Base-by-base conservation (phyloP, 202 grass and related monocot genomes). In the Panicum virgatum region DNA sequence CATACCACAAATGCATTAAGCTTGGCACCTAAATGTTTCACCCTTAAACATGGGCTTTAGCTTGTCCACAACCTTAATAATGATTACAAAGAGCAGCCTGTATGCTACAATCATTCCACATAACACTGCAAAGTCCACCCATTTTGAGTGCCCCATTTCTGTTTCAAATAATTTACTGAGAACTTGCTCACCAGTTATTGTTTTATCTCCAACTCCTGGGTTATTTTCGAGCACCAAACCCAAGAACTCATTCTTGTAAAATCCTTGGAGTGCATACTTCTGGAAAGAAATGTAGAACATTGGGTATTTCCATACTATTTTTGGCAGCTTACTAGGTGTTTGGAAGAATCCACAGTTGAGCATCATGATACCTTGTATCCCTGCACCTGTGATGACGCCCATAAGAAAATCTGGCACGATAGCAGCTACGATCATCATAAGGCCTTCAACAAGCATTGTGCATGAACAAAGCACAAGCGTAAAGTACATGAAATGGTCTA, bases 321-420 rank as follows among this genome's bases (percentile, higher is more conserved):
- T 86, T 10, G 88, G 83, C 9, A 90, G 65, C 9, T 60, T 74
- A 44, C 46, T 51, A 0, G 83, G 88, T 6, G 86, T 37, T 8
- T 80, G 88, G 37, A 86, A 90, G 57, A 89, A 89, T 29, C 88
- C 83, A 23, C 78, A 68, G 14, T 60, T 86, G 1, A 90, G 72
- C 7, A 90, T 67, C 78, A 88, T 78, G 23, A 88, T 1, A 12
- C 73, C 86, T 52, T 88, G 88, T 53, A 90, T 74, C 7, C 88
- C 88, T 16, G 88, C 83, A 0, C 88, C 88, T 4, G 66, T 82
- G 58, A 89, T 81, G 43, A 86, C 82, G 11, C 87, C 87, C 87
- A 89, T 89, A 2, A 89, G 77, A 59, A 82, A 90, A 51, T 90
- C 79, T 23, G 78, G 83, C 7, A 88, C 73, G 15, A 79, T 22